A percentile compares a stretch with the other conserved stretches of the same genome.
Evolutionary conservation across 148 eudicot genomes (phyloP).

Genomic region (Agrostemma githago): DNA sequence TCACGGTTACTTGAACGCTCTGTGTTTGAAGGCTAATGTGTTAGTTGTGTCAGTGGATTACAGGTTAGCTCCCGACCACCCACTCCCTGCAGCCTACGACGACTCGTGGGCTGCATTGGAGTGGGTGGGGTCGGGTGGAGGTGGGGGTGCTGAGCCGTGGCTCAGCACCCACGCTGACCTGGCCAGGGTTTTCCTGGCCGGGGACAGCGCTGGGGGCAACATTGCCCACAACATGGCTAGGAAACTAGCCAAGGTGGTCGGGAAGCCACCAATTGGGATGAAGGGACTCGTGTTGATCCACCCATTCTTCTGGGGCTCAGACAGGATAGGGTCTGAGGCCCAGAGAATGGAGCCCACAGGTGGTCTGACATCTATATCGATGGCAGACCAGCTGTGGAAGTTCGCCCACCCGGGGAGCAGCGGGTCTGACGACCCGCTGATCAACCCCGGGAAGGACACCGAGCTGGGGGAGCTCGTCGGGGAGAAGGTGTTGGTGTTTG

Average conservation of each 20-base stretch:
- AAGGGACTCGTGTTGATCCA: conserved; percentile 22
- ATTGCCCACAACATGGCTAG: conserved; percentile 37
- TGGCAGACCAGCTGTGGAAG: neutral
- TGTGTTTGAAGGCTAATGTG: conserved; percentile 22
- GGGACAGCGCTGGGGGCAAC: conserved; percentile 59
- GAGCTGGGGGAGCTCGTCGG: conserved; percentile 21
- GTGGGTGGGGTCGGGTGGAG: conserved; percentile 19
- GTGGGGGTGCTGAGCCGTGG: conserved; percentile 32
- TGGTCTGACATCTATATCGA: neutral
- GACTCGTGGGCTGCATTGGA: conserved; percentile 37
- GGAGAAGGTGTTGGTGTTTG: conserved; percentile 29
- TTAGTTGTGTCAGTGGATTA: conserved; percentile 39
- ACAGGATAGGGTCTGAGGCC: conserved; percentile 16
- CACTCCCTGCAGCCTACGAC: conserved; percentile 28
- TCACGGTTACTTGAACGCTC: conserved; percentile 14
- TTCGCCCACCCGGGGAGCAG: neutral
- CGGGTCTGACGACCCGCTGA: conserved; percentile 5
- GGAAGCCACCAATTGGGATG: neutral
- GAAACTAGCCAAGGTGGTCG: conserved; percentile 4
- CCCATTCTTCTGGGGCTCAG: conserved; percentile 25
- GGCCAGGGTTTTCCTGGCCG: conserved; percentile 33
- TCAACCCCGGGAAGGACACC: conserved; percentile 11
- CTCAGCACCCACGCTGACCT: conserved; percentile 28
- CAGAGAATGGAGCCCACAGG: neutral
- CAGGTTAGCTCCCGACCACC: conserved; percentile 45